Percentiles rank a stretch among this genome's conserved stretches.
Conservation (phyloP, 192 early-diverging fungal species). For the Fimicolochytrium jonesii region DNA sequence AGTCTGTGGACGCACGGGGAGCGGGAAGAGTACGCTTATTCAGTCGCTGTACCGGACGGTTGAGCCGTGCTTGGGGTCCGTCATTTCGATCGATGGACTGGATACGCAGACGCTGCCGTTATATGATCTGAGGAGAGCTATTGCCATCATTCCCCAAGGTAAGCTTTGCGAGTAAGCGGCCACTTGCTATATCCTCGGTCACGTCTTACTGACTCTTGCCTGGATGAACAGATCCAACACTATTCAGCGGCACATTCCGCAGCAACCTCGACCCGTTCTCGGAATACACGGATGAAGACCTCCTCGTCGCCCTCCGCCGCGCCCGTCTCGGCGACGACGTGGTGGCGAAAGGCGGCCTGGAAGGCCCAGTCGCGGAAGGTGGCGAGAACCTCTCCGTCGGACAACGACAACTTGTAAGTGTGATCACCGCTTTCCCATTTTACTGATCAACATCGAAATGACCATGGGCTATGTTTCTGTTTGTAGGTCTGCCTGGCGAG, state of each 20-base stretch:
- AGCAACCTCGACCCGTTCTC: constrained; percentile 65
- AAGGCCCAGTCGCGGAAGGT: constrained; percentile 63
- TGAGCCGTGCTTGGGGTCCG: constrained; percentile 47
- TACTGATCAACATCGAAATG: too few relatives aligned
- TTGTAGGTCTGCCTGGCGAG: constrained; percentile 51
- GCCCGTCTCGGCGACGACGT: constrained; percentile 39
- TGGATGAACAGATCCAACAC: constrained; percentile 36
- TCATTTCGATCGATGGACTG: constrained; percentile 64
- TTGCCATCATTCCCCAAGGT: constrained; percentile 54
- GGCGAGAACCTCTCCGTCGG: constrained; percentile 68
- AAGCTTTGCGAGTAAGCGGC: too few relatives aligned
- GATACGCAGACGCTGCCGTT: constrained; percentile 46
- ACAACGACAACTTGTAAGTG: neutral
- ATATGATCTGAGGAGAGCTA: constrained; percentile 20
- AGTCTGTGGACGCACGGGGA: constrained; percentile 50
- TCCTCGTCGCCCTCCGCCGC: constrained; percentile 38
- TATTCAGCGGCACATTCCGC: constrained; percentile 48
- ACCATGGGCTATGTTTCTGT: too few relatives aligned
- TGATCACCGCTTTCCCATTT: too few relatives aligned
- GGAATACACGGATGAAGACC: constrained; percentile 36
- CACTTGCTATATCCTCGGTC: neutral
- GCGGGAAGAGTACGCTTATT: constrained; percentile 45
- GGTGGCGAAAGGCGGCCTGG: constrained; percentile 49
- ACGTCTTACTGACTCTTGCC: neutral
- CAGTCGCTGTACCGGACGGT: constrained; percentile 36